Conservation (phyloP, 768 basidiomycete species). For the Obba rivulosa region DNA sequence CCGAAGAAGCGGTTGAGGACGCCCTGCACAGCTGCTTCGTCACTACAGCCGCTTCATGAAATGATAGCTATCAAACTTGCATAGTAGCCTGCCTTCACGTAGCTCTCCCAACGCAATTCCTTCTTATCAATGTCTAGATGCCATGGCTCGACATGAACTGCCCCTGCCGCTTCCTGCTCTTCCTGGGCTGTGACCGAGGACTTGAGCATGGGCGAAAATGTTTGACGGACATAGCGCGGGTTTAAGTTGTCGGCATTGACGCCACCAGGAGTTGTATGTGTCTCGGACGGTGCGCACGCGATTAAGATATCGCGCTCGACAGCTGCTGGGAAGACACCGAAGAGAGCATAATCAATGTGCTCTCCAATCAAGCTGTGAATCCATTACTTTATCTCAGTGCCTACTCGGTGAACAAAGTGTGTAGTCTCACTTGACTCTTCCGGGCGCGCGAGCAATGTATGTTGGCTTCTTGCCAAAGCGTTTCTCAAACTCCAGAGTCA, state of each 20-base stretch:
- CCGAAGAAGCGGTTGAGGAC: conserved; percentile 61
- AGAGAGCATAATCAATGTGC: conserved; percentile 80
- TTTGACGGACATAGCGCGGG: conserved; percentile 50
- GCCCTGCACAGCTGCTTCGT: conserved; percentile 37
- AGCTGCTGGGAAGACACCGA: conserved; percentile 82
- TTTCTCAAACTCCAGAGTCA: conserved; percentile 54
- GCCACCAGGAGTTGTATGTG: conserved; percentile 35
- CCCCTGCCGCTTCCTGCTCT: conserved; percentile 28
- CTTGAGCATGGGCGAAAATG: conserved; percentile 49
- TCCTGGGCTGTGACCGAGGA: conserved; percentile 18
- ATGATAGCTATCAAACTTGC: conserved; percentile 36
- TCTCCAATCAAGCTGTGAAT: conserved; percentile 48
- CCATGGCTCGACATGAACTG: conserved; percentile 49
- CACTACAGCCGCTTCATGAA: background rate
- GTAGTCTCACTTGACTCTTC: conserved; percentile 64
- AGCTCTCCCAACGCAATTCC: conserved; percentile 78
- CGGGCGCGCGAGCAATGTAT: conserved; percentile 73
- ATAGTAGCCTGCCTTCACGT: conserved; percentile 82
- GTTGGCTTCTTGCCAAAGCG: conserved; percentile 64
- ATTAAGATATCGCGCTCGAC: conserved; percentile 82
- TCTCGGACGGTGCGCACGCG: conserved; percentile 48
- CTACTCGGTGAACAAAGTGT: background rate
- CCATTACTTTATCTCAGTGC: background rate
- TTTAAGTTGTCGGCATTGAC: conserved; percentile 63
- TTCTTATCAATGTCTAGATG: conserved; percentile 68